Percentiles rank a stretch among this genome's conserved stretches.
Conservation (phyloP, 2,329 filamentous ascomycete species). For the Cryphonectria naterciae region DNA sequence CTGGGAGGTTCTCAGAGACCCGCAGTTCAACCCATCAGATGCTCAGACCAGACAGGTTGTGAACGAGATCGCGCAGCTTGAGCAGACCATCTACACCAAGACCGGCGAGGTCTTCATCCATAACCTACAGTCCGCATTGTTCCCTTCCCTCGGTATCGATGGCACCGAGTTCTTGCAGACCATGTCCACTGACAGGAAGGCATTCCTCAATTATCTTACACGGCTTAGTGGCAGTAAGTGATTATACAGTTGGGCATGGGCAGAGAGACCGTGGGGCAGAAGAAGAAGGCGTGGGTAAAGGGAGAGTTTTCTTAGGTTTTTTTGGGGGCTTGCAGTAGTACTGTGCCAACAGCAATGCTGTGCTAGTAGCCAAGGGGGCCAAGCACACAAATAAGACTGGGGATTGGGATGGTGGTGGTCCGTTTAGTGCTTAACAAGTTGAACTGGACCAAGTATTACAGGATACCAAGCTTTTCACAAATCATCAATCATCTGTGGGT, state of each 20-base stretch:
- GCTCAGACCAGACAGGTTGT: slow-evolving; percentile 88
- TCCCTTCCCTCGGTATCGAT: slow-evolving; percentile 67
- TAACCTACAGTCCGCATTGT: slow-evolving; percentile 66
- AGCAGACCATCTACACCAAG: slow-evolving; percentile 89
- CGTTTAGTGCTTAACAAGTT: background rate
- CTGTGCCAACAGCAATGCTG: no score
- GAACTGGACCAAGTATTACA: background rate
- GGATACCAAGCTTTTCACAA: slow-evolving; percentile 12
- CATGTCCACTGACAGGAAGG: slow-evolving; percentile 65
- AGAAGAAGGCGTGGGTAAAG: no score
- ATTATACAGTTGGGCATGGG: background rate
- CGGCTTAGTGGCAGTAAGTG: slow-evolving; percentile 39
- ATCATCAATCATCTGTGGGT: background rate
- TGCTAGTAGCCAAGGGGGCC: background rate
- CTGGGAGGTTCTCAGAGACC: slow-evolving; percentile 84
- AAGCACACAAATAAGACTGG: background rate
- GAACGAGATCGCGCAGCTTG: slow-evolving; percentile 81
- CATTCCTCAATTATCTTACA: slow-evolving; percentile 66
- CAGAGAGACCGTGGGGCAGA: background rate
- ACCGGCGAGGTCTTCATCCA: slow-evolving; percentile 81
- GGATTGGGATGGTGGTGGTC: background rate
- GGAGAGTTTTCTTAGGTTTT: background rate
- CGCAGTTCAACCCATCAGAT: slow-evolving; percentile 80
- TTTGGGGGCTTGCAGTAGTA: background rate
- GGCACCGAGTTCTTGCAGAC: slow-evolving; percentile 62